Percentiles rank a stretch among this genome's conserved stretches.
Evolutionary conservation across 1,284 basidiomycete species (phyloP).

Genomic region (Moesziomyces antarcticus): DNA sequence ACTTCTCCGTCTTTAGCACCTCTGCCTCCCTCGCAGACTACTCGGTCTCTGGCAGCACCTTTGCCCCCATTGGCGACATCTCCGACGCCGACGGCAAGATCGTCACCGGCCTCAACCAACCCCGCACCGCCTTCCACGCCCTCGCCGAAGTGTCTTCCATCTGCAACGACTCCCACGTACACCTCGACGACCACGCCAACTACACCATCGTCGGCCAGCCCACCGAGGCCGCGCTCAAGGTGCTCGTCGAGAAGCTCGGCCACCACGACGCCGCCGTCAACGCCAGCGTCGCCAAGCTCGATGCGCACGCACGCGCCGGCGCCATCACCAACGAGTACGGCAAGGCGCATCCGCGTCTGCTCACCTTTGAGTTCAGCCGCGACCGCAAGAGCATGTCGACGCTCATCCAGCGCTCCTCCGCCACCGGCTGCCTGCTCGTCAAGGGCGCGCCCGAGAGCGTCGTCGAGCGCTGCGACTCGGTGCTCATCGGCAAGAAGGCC

Average conservation of each 20-base stretch:
- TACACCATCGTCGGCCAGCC: slow-evolving; percentile 94
- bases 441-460: slow-evolving; percentile 97
- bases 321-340: slow-evolving; percentile 83
- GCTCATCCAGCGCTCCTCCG: slow-evolving; percentile 74
- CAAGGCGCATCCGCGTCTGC: slow-evolving; percentile 80
- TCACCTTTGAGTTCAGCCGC: slow-evolving; percentile 96
- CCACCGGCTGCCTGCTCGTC: slow-evolving; percentile 75
- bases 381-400: slow-evolving; percentile 99
- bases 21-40: slow-evolving; percentile 41
- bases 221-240: slow-evolving; percentile 73
- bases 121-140: slow-evolving; percentile 58
- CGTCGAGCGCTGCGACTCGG: slow-evolving; percentile 83
- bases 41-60: slow-evolving; percentile 61
- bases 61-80: slow-evolving; percentile 58
- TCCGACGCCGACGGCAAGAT: slow-evolving; percentile 40
- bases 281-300: slow-evolving; percentile 73
- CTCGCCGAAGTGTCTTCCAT: slow-evolving; percentile 63
- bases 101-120: slow-evolving; percentile 45
- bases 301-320: slow-evolving; percentile 76
- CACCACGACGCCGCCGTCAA: slow-evolving; percentile 70
- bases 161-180: slow-evolving; percentile 65
- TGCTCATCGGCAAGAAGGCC: slow-evolving; percentile 71
- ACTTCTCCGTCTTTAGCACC: slow-evolving; percentile 43
- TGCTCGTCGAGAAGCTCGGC: slow-evolving; percentile 84
- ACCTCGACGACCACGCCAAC: slow-evolving; percentile 74